Evolutionary conservation across 305 asterid species (phyloP), one percentile per base, ranked within the genome.

Genomic region (Lippia alba): DNA sequence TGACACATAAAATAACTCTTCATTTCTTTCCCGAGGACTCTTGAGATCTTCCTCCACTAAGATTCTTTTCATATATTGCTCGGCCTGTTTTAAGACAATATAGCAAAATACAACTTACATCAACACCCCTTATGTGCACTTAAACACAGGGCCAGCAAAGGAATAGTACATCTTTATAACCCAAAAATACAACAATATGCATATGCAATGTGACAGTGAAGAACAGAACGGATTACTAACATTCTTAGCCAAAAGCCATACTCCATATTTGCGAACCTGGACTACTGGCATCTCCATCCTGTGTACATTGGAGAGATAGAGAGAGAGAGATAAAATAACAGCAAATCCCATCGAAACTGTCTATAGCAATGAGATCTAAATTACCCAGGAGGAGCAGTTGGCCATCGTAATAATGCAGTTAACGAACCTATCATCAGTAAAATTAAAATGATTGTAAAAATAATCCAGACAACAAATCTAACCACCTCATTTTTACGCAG

Each of bases 241-340:
- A 64, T 82, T 92, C 88, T 92, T 94, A 46, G 98, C 92, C 77
- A 91, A 78, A 82, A 94, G 96, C 97, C 99, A 90, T 41, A 92
- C 96, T 33, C 97, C 98, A 67, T 87, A 86, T 70, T 80, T 86
- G 55, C 84, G 85, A 72, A 91, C 96, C 79, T 94, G 92, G 34
- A 94, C 98, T 34, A 94, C 86, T 8, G 99, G 99, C 96, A 94
- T 94, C 84, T 94, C 99, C 99, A 94, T 94, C 81, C 99, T 94
- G 87, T 57, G 67, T 57, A 54, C 54, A 78, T 76, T 48, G 61
- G 73, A 66, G 66, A 82, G 62, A 51, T 0, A 73, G 51, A 39
- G 45, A 39, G 49, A 44, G 10, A 73, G 53, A 59, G 32, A 76
- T 73, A 55, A 72, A 75, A 44, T 39, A 72, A 67, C 54, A 67